Evolutionary conservation across 2,329 filamentous ascomycete species (phyloP), one percentile per base, ranked within the genome.

Genomic region (Colletotrichum tropicicola): DNA sequence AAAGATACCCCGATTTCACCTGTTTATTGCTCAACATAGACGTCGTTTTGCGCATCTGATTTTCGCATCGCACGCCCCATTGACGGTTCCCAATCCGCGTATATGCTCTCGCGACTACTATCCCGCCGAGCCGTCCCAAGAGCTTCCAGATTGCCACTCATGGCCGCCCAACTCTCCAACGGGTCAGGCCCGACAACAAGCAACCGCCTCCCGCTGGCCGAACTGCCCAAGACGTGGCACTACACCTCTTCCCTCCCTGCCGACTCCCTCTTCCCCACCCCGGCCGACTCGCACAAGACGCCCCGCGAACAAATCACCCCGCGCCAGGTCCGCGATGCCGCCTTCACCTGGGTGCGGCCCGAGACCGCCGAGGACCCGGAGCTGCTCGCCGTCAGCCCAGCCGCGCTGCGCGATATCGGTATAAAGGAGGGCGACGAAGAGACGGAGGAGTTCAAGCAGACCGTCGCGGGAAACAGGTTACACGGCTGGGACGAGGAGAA

Each of bases 271-370:
- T 97, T 92, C 74, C 90, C 93, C 15, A 97, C 93, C 0, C 94
- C 96, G 0, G 86, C 89, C 66, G 85, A 86, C 64, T 98, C 95
- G 0, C 93, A 98, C 77, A 86, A 88, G 70, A 93, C 93, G 1
- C 91, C 93, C 1, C 89, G 95, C 71, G 86, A 91, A 60, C 81
- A 90, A 35, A 90, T 98, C 51, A 85, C 87, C 1, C 95, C 96
- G 15, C 91, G 94, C 51, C 85, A 93, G 76, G 96, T 99, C 41
- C 93, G 91, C 74, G 88, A 90, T 64, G 95, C 96, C 4, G 80
- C 95, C 53, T 99, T 92, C 79, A 97, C 94, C 8, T 99, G 91
- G 84, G 94, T 99, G 19, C 89, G 94, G 4, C 96, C 96, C 0
- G 91, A 95, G 72, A 78, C 84, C 19, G 86, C 89, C 25, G 83